A percentile compares a stretch with the other conserved stretches of the same genome.
These are phyloP conservation scores for Populus hybrid DNA, from an alignment of 441 rosid genomes.

Conservation along the genomic window DNA sequence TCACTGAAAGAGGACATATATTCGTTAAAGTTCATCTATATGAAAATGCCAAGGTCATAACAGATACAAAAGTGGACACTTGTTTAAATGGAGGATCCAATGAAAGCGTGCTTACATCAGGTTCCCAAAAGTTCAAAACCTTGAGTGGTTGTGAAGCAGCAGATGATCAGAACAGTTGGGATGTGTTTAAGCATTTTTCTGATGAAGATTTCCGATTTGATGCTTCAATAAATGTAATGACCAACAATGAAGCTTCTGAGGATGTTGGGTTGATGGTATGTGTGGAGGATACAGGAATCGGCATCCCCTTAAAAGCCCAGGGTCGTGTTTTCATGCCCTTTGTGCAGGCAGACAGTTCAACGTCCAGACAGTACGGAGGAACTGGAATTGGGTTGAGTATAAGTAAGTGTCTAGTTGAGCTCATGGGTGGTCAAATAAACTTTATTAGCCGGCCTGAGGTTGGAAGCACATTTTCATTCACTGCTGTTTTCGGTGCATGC, in stretches of 20 bases:
- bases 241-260: slow-evolving; percentile 35
- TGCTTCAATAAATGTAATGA: slow-evolving; percentile 33
- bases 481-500: slow-evolving; percentile 56
- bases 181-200: slow-evolving; percentile 58
- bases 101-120: slow-evolving; percentile 32
- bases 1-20: slow-evolving; percentile 89
- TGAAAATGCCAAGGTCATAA: slow-evolving; percentile 46
- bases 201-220: slow-evolving; percentile 39
- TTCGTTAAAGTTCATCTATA: slow-evolving; percentile 80
- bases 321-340: slow-evolving; percentile 88
- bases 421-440: slow-evolving; percentile 88
- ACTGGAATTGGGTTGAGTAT: slow-evolving; percentile 98
- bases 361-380: slow-evolving; percentile 88
- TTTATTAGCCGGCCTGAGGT: slow-evolving; percentile 71
- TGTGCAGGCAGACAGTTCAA: slow-evolving; percentile 97
- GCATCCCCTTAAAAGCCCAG: slow-evolving; percentile 82
- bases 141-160: slow-evolving; percentile 91
- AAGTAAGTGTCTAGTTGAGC: slow-evolving; percentile 84
- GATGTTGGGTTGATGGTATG: slow-evolving; percentile 61
- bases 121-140: slow-evolving; percentile 50
- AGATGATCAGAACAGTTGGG: slow-evolving; percentile 83
- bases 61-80: slow-evolving; percentile 36
- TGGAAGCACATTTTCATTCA: slow-evolving; percentile 90
- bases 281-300: slow-evolving; percentile 95
- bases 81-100: slow-evolving; percentile 52